Conservation (phyloP, 2,329 filamentous ascomycete species). For the Alternaria sp. region DNA sequence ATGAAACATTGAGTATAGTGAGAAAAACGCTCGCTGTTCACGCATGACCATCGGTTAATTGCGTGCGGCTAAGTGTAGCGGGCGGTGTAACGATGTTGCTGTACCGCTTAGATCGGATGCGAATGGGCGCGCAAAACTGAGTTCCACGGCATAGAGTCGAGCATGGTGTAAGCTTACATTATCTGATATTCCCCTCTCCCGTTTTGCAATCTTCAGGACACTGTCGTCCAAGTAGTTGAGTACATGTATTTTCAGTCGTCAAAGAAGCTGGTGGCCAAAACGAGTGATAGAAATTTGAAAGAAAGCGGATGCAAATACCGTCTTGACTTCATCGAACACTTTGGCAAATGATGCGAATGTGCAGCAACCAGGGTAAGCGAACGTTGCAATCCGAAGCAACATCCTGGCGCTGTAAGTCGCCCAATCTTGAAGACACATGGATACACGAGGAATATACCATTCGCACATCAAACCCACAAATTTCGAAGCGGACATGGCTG, state of each 20-base stretch:
- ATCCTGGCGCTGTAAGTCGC: background rate
- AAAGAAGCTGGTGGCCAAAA: background rate
- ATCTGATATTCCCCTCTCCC: background rate
- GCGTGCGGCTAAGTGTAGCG: conserved; percentile 2
- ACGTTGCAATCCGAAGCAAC: conserved; percentile 1
- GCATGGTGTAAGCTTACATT: background rate
- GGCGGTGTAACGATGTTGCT: conserved; percentile 4
- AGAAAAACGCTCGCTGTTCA: background rate
- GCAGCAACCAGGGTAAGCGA: conserved; percentile 6
- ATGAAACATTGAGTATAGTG: background rate
- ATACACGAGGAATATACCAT: background rate
- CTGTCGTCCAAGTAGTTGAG: background rate
- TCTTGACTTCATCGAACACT: background rate
- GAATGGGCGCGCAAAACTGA: background rate
- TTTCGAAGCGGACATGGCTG: background rate
- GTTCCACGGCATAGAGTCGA: background rate
- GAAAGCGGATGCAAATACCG: background rate
- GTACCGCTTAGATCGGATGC: background rate
- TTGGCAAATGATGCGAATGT: conserved; percentile 1
- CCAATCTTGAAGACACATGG: background rate
- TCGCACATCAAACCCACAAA: background rate
- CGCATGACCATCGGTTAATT: background rate
- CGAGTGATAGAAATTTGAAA: background rate
- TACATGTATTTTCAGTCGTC: background rate
- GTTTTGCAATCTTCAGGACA: background rate